Percentiles rank a stretch among this genome's conserved stretches.
Evolutionary conservation across 202 grass and related monocot species (phyloP).

Genomic region (Digitaria exilis): DNA sequence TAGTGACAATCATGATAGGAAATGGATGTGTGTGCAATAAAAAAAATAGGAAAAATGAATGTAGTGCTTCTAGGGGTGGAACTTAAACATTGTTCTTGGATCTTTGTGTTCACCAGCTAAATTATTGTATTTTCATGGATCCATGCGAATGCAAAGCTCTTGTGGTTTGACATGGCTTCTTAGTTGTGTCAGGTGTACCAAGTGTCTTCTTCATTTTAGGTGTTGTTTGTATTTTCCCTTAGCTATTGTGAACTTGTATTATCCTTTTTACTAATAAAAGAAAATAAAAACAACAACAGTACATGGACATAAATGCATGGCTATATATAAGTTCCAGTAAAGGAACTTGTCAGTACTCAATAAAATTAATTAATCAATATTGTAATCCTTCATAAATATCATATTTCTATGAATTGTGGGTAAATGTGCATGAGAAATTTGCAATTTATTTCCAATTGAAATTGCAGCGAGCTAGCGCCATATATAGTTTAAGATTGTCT

Average conservation of each 20-base stretch:
- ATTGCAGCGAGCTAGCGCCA: not conserved
- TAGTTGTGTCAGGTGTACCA: not conserved
- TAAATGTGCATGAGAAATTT: not conserved
- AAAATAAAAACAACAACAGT: not conserved
- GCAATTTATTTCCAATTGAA: not conserved
- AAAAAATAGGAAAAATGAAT: not conserved
- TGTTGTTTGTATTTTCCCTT: not conserved
- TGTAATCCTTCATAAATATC: not conserved
- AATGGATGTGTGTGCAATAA: conserved; percentile 21
- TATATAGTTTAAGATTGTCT: not conserved
- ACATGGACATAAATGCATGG: not conserved
- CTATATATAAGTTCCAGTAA: not conserved
- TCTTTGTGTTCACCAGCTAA: not conserved
- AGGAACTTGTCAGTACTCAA: not conserved
- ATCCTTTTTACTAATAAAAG: not conserved
- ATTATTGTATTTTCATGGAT: not conserved
- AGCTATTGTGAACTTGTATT: not conserved
- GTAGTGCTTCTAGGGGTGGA: not conserved
- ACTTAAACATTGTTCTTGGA: not conserved
- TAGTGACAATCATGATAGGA: not conserved
- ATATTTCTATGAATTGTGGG: not conserved
- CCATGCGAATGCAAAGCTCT: not conserved
- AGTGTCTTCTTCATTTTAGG: not conserved
- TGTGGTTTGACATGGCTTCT: not conserved
- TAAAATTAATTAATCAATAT: not conserved